These are phyloP conservation scores for Somion occarium DNA, from an alignment of 1,284 basidiomycete species.

Conservation along the genomic window DNA sequence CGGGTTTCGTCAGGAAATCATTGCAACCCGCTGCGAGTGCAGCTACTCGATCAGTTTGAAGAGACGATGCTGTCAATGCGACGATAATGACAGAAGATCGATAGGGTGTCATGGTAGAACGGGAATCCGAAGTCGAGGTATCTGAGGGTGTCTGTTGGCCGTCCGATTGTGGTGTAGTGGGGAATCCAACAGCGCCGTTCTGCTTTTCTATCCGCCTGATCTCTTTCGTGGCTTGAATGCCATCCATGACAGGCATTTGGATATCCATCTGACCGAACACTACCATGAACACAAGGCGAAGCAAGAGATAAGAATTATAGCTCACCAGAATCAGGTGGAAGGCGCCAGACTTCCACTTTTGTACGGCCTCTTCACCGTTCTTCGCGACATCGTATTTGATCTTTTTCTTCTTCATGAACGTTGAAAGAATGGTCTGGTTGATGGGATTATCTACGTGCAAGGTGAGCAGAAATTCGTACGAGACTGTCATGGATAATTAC, in stretches of 20 bases:
- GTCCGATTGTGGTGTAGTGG: constrained; percentile 61
- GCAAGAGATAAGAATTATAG: background rate
- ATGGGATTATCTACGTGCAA: constrained; percentile 86
- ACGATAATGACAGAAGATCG: constrained; percentile 98
- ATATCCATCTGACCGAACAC: constrained; percentile 85
- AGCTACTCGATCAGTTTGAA: constrained; percentile 90
- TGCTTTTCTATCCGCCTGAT: constrained; percentile 83
- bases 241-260: constrained; percentile 98
- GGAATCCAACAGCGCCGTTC: constrained; percentile 68
- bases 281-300: constrained; percentile 2
- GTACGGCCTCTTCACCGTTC: constrained; percentile 93
- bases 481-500: constrained; percentile 33
- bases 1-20: constrained; percentile 98
- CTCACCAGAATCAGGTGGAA: constrained; percentile 95
- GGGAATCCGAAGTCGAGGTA: constrained; percentile 37
- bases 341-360: constrained; percentile 91
- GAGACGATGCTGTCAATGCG: constrained; percentile 91
- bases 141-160: constrained; percentile 51
- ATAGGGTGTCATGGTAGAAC: constrained; percentile 56
- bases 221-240: constrained; percentile 95
- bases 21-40: constrained; percentile 98
- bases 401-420: constrained; percentile 94
- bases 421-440: constrained; percentile 94
- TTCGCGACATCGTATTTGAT: constrained; percentile 95
- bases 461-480: constrained; percentile 9